phyloP scores from a whole-genome alignment of 192 early-diverging fungal genomes.

The Umbelopsis sp. region DNA sequence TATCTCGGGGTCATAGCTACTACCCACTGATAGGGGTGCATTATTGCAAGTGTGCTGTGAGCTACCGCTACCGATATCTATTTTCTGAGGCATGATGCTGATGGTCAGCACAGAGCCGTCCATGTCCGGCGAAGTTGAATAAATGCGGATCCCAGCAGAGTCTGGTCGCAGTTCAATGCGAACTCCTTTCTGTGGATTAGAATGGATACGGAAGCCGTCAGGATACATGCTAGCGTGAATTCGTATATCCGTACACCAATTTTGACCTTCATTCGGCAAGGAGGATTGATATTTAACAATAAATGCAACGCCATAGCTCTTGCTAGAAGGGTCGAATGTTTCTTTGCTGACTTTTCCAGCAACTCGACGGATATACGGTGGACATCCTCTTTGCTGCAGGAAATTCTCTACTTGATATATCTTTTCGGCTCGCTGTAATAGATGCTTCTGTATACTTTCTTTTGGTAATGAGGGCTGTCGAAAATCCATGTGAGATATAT shows the following conservation, averaged over 20 bases:
- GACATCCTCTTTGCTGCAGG: constrained; percentile 44
- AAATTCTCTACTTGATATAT: constrained; percentile 28
- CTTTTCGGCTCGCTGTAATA: constrained; percentile 32
- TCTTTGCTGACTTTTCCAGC: constrained; percentile 43
- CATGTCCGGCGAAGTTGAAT: constrained; percentile 26
- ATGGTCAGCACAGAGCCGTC: constrained; percentile 23
- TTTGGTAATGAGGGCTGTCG: not conserved
- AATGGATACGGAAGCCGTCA: constrained; percentile 42
- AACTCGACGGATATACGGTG: constrained; percentile 50
- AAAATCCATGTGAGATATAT: constrained; percentile 51
- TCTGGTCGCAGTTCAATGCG: constrained; percentile 45
- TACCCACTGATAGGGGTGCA: not conserved
- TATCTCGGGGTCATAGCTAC: not conserved
- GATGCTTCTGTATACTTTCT: constrained; percentile 36
- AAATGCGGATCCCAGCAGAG: constrained; percentile 46
- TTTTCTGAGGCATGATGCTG: constrained; percentile 6
- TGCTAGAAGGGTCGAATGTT: constrained; percentile 42
- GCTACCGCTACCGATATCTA: not conserved
- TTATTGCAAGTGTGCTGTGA: not conserved
- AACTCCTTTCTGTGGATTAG: constrained; percentile 38
- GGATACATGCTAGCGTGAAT: constrained; percentile 44
- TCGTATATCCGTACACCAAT: constrained; percentile 49
- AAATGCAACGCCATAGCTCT: constrained; percentile 39
- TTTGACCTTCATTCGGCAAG: constrained; percentile 6
- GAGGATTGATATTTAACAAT: constrained; percentile 36